Conservation (phyloP, 2,329 filamentous ascomycete genomes). For the Exophiala sideris region DNA sequence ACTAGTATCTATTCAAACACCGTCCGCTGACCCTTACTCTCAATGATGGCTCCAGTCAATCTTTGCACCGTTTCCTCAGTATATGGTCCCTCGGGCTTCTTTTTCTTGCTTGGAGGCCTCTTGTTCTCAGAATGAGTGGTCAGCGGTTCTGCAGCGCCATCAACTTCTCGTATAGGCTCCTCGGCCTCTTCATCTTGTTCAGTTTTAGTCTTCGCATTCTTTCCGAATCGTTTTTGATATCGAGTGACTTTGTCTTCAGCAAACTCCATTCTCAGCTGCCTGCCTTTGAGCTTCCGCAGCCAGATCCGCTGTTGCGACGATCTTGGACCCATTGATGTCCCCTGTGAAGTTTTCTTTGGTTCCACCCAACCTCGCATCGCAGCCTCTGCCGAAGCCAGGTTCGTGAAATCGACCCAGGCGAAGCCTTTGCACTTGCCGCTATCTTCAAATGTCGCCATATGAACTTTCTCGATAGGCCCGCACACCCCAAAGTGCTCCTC, state of each 20-base stretch:
- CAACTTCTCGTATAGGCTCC: slow-evolving; percentile 4
- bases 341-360: slow-evolving; percentile 52
- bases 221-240: slow-evolving; percentile 92
- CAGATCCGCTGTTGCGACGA: slow-evolving; percentile 67
- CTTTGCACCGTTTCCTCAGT: slow-evolving; percentile 55
- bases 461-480: slow-evolving; percentile 75
- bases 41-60: slow-evolving; percentile 75
- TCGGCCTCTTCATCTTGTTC: slow-evolving; percentile 20
- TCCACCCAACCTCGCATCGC: slow-evolving; percentile 79
- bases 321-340: slow-evolving; percentile 36
- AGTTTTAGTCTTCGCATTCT: slow-evolving; percentile 53
- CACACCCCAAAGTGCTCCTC: slow-evolving; percentile 79
- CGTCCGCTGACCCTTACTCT: slow-evolving; percentile 73
- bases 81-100: slow-evolving; percentile 45
- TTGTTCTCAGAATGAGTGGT: not conserved
- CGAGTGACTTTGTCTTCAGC: slow-evolving; percentile 85
- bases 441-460: slow-evolving; percentile 94
- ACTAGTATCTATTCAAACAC: slow-evolving; percentile 63
- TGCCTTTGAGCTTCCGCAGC: slow-evolving; percentile 78
- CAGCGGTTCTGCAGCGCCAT: not conserved
- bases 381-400: slow-evolving; percentile 68
- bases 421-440: slow-evolving; percentile 97
- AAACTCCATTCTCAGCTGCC: slow-evolving; percentile 82
- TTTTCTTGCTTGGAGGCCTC: slow-evolving; percentile 33
- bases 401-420: slow-evolving; percentile 89